Base-by-base conservation (phyloP, 495 filamentous ascomycete species). In the Talaromyces nanjingensis region DNA sequence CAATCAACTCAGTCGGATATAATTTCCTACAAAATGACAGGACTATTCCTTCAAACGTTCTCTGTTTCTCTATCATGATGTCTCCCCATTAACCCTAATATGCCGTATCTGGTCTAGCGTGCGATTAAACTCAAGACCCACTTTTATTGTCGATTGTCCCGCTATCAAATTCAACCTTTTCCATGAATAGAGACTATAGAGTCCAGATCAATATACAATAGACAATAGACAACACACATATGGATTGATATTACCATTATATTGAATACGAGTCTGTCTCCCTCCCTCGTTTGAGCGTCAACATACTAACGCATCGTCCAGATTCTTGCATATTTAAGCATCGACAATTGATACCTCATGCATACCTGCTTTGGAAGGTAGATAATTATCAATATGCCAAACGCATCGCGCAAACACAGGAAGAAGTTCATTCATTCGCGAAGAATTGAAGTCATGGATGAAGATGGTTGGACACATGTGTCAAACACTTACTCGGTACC, bases 401-500 rank as follows among this genome's bases (percentile, higher is more conserved):
- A 81, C 68, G 79, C 70, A 29, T 73, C 74, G n/a, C 79, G 78
- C 42, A 76, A 75, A 64, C 79, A 77, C 54, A 70, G 65, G 27
- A 62, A 62, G n/a, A 47, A 33, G 14, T n/a, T 22, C 24, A 56
- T 66, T 60, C 66, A 65, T 29, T 57, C 53, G 29, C 66, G 74
- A 59, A 85, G 77, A 33, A 70, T 75, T 59, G 64, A 80, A 72
- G 65, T 85, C 60, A 78, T 76, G 53, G 80, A 79, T 69, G 64
- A 73, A 31, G 72, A 80, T 37, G 83, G 84, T 74, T 86, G 84
- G 84, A 83, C 82, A 33, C 83, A 85, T 69, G 76, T 86, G 66
- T 39, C 45, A 11, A 62, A 62, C 45, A 62, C 42, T 6, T 16
- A 59, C 18, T 27, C 42, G 72, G 77, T 52, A 76, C 69, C 27